A percentile compares a stretch with the other conserved stretches of the same genome.
phyloP scores from a whole-genome alignment of 805 yeast species.

The Kazachstania psychrophila region DNA sequence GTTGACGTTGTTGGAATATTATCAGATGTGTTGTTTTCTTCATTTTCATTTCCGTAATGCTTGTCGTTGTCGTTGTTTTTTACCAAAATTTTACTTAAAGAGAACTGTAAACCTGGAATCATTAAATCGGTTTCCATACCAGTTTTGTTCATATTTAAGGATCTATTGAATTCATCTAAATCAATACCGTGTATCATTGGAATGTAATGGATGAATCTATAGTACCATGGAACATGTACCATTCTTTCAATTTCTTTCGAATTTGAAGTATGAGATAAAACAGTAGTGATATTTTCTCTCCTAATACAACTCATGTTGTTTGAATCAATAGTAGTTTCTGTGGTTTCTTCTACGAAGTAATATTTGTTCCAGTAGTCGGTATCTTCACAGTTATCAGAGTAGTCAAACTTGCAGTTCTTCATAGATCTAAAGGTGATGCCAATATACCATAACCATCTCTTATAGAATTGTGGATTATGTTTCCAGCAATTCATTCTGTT shows the following conservation, averaged over 20 bases:
- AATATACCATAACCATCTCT: slow-evolving; percentile 20
- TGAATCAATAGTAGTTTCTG: neutral
- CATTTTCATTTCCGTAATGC: neutral
- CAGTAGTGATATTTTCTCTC: neutral
- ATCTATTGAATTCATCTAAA: slow-evolving; percentile 25
- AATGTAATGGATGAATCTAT: slow-evolving; percentile 21
- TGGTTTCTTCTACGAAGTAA: slow-evolving; percentile 7
- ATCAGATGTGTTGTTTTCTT: neutral
- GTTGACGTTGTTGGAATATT: neutral
- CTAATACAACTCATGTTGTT: neutral
- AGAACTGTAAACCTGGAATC: slow-evolving; percentile 20
- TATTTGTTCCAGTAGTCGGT: slow-evolving; percentile 17
- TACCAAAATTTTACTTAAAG: slow-evolving; percentile 5
- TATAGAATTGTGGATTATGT: slow-evolving; percentile 18
- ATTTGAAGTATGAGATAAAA: neutral
- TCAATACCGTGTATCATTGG: slow-evolving; percentile 29
- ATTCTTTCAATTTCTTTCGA: too few species aligned
- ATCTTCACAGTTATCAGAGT: slow-evolving; percentile 23
- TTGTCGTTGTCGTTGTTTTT: neutral
- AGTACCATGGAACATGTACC: slow-evolving; percentile 19
- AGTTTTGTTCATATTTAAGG: slow-evolving; percentile 12
- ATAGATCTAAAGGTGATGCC: slow-evolving; percentile 15
- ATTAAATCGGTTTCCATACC: slow-evolving; percentile 15
- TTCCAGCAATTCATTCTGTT: slow-evolving; percentile 22
- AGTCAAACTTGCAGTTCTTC: slow-evolving; percentile 9